A percentile compares a stretch with the other conserved stretches of the same genome.
These are phyloP conservation scores for Phytopythium delawarense DNA, from an alignment of 352 stramenopile species.

Conservation along the genomic window DNA sequence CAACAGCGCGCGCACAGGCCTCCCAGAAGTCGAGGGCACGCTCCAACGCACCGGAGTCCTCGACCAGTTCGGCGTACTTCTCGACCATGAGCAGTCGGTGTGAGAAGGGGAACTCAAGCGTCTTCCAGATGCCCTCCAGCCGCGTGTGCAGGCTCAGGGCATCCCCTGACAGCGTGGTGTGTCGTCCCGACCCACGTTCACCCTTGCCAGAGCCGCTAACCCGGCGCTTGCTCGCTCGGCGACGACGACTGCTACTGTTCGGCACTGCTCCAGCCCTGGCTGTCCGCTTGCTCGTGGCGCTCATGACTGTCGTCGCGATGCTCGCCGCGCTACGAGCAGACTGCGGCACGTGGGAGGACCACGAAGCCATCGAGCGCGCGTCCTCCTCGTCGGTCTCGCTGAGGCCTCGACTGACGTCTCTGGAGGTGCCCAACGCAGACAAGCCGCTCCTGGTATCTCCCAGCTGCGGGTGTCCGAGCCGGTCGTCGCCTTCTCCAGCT, in stretches of 20 bases:
- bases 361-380: slow-evolving; percentile 4
- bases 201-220: slow-evolving; percentile 16
- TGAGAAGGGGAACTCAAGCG: slow-evolving; percentile 61
- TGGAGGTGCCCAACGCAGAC: neutral
- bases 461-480: neutral
- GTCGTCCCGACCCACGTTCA: slow-evolving; percentile 1
- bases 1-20: slow-evolving; percentile 25
- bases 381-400: neutral
- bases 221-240: slow-evolving; percentile 12
- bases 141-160: slow-evolving; percentile 45
- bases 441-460: neutral
- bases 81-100: slow-evolving; percentile 61
- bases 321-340: slow-evolving; percentile 21
- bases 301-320: slow-evolving; percentile 8
- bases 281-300: slow-evolving; percentile 6
- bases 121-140: slow-evolving; percentile 49
- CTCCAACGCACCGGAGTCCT: slow-evolving; percentile 40
- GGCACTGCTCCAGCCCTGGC: neutral
- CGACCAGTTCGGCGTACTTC: slow-evolving; percentile 39
- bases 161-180: slow-evolving; percentile 25
- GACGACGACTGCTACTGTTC: neutral
- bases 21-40: slow-evolving; percentile 47
- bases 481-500: neutral
- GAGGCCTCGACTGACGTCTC: neutral
- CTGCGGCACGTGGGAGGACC: neutral